Percentiles rank a stretch among this genome's conserved stretches.
Conservation (phyloP, 257 asterid genomes). For the Petunia axillaris region DNA sequence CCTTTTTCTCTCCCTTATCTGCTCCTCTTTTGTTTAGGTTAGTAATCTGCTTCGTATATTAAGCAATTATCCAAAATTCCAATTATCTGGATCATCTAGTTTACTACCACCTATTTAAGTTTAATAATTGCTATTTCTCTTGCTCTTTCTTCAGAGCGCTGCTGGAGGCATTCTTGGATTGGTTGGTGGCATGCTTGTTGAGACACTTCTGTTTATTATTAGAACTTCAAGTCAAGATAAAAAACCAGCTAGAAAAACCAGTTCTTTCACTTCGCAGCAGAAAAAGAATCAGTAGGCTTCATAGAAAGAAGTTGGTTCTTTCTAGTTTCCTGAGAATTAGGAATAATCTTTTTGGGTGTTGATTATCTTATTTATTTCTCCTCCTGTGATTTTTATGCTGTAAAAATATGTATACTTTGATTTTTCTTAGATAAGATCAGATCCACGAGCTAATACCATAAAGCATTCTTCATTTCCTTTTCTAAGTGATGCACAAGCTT, state of each 20-base stretch:
- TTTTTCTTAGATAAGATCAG: too few species aligned
- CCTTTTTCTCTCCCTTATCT: not conserved
- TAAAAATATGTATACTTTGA: not conserved
- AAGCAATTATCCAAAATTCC: too few species aligned
- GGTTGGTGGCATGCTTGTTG: conserved; percentile 86
- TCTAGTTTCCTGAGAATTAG: not conserved
- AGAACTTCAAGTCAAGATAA: conserved; percentile 53
- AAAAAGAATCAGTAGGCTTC: conserved; percentile 38
- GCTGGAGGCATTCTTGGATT: conserved; percentile 97
- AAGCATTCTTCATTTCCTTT: too few species aligned
- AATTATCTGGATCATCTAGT: not conserved
- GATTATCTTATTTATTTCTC: not conserved
- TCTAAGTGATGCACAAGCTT: too few species aligned
- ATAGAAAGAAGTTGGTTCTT: conserved; percentile 10
- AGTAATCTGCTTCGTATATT: too few species aligned
- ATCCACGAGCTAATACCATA: too few species aligned
- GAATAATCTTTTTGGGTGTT: not conserved
- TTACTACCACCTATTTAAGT: not conserved
- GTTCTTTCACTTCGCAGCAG: conserved; percentile 33
- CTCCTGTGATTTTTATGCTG: conserved; percentile 12
- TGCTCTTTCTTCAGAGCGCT: conserved; percentile 61
- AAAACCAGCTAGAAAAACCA: conserved; percentile 32
- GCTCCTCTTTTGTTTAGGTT: too few species aligned
- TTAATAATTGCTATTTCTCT: not conserved
- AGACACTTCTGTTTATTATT: conserved; percentile 78